phyloP scores from a whole-genome alignment of 1,284 basidiomycete species.

The Ganoderma leucocontextum region DNA sequence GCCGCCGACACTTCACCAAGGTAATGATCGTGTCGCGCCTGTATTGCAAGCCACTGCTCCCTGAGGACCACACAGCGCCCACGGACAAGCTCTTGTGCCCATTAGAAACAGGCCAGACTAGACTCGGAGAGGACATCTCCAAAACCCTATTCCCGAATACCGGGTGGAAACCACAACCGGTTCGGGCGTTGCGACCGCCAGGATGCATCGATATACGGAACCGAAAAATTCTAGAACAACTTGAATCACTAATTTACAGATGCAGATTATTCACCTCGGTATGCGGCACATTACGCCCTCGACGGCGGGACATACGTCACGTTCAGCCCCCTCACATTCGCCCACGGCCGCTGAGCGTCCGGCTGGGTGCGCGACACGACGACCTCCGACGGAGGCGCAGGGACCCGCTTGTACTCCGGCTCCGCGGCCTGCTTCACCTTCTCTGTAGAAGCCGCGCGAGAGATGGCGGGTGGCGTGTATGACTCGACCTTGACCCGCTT shows the following conservation, averaged over 20 bases:
- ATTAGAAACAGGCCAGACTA: not conserved
- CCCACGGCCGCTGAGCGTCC: slow-evolving; percentile 53
- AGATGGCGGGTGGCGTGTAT: slow-evolving; percentile 48
- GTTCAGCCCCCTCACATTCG: slow-evolving; percentile 47
- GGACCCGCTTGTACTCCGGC: slow-evolving; percentile 49
- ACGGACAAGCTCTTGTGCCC: not conserved
- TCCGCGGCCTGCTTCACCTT: slow-evolving; percentile 39
- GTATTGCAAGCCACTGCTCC: not conserved
- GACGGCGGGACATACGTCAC: slow-evolving; percentile 50
- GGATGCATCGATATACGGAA: not conserved
- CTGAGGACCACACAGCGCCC: not conserved
- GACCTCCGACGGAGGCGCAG: slow-evolving; percentile 51
- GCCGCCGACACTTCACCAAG: not conserved
- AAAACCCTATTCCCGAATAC: not conserved
- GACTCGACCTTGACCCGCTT: slow-evolving; percentile 62
- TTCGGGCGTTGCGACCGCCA: not conserved
- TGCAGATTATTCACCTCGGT: not conserved
- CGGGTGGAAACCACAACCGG: slow-evolving; percentile 2
- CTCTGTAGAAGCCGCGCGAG: slow-evolving; percentile 48
- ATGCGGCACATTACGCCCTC: slow-evolving; percentile 13
- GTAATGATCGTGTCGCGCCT: not conserved
- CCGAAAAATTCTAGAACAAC: not conserved
- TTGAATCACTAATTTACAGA: not conserved
- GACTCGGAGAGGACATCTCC: not conserved
- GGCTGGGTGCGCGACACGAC: slow-evolving; percentile 39